These are phyloP conservation scores for Royoungia palumana DNA, from an alignment of 768 basidiomycete species.

Conservation along the genomic window DNA sequence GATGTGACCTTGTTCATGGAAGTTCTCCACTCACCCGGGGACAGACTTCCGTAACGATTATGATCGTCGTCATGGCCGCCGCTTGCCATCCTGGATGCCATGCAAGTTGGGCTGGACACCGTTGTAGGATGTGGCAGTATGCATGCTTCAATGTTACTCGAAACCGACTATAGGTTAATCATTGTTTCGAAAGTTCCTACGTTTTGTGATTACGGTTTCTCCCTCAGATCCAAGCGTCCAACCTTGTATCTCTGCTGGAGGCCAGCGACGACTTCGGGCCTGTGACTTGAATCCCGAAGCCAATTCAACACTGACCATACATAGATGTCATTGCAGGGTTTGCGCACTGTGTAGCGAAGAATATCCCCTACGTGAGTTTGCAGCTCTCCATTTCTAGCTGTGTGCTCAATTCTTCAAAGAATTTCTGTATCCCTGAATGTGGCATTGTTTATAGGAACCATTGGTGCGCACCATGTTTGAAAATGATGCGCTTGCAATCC, in stretches of 20 bases:
- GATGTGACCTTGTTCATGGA: background rate
- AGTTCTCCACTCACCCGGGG: background rate
- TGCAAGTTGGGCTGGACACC: slow-evolving; percentile 54
- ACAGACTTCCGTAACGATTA: slow-evolving; percentile 55
- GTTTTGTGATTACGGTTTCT: slow-evolving; percentile 37
- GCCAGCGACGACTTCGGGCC: slow-evolving; percentile 35
- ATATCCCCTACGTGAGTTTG: slow-evolving; percentile 56
- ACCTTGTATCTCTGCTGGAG: slow-evolving; percentile 40
- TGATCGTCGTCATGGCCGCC: slow-evolving; percentile 53
- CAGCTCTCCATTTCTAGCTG: background rate
- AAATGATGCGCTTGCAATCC: background rate
- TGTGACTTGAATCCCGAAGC: background rate
- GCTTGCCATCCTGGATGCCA: slow-evolving; percentile 46
- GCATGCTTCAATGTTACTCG: background rate
- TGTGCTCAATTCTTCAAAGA: slow-evolving; percentile 17
- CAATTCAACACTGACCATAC: background rate
- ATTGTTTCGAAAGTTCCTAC: slow-evolving; percentile 32
- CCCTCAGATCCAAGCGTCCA: slow-evolving; percentile 39
- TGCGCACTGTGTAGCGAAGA: slow-evolving; percentile 60
- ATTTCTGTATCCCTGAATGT: slow-evolving; percentile 34
- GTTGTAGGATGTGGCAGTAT: slow-evolving; percentile 46
- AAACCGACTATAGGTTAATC: background rate
- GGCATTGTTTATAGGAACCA: slow-evolving; percentile 37
- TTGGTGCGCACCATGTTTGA: slow-evolving; percentile 22
- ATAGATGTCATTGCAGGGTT: slow-evolving; percentile 39